Base-by-base conservation (phyloP, 805 yeast species). In the Schizosaccharomyces pombe region DNA sequence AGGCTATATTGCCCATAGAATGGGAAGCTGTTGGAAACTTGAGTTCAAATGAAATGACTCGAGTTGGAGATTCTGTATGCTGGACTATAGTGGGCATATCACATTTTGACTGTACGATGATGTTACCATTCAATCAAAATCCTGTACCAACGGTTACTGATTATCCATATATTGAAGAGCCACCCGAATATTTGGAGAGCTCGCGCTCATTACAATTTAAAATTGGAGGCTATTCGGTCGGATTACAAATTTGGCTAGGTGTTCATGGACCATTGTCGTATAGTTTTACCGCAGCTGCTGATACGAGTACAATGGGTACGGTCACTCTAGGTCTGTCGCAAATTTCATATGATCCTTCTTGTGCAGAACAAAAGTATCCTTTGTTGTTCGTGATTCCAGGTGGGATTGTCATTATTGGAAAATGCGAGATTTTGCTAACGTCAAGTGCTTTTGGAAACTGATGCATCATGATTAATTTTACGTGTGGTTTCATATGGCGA, bases 51-150 rank as follows among this genome's bases (percentile, higher is more conserved):
- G 34, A 12, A 11, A 1, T 16, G 12, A 4, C 24, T 4, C 31
- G 32, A 19, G 32, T 49, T 9, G 19, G 39, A 2, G 53, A 49
- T 16, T 19, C 34, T 11, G 53, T 49, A 14, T 49, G 53, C 32
- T 49, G 53, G 53, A 49, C 53, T n/a, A 29, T 49, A 3, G 33
- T 49, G 28, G 53, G 53, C n/a, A 49, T 49, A 4, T 49, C 53
- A 14, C 39, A 49, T 12, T 49, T 14, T 22, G 39, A 32, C 16
- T 32, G 22, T 33, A 9, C 49, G 22, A 31, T 52, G 8, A 8
- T 52, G 2, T 9, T 19, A 3, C 31, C 54, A 11, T 14, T 52
- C 2, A 16, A 32, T 8, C 22, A 8, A 14, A 24, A 29, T 4
- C 5, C 14, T 30, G 8, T 24, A 8, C 28, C 14, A 3, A 33